These are phyloP conservation scores for Trametopsis cervina DNA, from an alignment of 768 basidiomycete species.

Conservation along the genomic window DNA sequence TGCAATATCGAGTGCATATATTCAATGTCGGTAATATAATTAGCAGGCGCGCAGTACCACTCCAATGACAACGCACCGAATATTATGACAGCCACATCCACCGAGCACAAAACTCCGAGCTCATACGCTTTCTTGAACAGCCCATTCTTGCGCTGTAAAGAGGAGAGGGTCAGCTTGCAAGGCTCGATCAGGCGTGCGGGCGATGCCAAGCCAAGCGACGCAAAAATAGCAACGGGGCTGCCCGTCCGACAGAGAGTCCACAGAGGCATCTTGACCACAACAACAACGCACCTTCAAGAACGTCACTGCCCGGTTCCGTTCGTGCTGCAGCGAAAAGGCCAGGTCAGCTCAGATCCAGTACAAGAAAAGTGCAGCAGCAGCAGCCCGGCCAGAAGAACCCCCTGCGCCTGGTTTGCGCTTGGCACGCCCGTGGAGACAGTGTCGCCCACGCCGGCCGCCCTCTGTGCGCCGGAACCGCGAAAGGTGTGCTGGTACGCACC, in stretches of 20 bases:
- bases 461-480: too few relatives aligned
- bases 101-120: conserved; percentile 84
- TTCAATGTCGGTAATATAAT: background rate
- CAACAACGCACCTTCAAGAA: conserved; percentile 63
- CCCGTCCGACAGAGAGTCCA: background rate
- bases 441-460: too few relatives aligned
- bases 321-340: conserved; percentile 57
- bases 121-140: conserved; percentile 91
- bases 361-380: background rate
- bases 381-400: too few relatives aligned
- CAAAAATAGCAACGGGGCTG: conserved; percentile 30
- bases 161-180: conserved; percentile 11
- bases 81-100: conserved; percentile 84
- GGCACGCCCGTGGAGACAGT: too few relatives aligned
- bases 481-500: conserved; percentile 36
- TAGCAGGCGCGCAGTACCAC: background rate
- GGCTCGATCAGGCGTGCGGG: conserved; percentile 30
- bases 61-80: conserved; percentile 43
- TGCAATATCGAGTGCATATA: too few relatives aligned
- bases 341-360: conserved; percentile 21
- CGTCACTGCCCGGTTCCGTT: conserved; percentile 86
- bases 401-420: too few relatives aligned
- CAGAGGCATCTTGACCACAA: too few relatives aligned
- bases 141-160: conserved; percentile 74
- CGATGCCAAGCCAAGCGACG: conserved; percentile 46